Base-by-base conservation (phyloP, 169 alveolate genomes). In the Cryptosporidium bovis region DNA sequence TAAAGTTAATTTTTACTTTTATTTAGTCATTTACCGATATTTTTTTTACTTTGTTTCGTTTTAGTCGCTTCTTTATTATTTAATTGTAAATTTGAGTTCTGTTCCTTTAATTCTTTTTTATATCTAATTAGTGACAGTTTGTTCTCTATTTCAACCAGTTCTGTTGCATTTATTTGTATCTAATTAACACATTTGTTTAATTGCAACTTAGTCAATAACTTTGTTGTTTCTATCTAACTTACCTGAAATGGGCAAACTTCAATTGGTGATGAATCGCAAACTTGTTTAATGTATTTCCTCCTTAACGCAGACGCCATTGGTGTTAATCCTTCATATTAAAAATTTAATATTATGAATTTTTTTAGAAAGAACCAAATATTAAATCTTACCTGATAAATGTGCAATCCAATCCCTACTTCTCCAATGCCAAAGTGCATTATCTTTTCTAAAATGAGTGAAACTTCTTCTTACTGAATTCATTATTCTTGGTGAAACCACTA, bases 321-420 rank as follows among this genome's bases (percentile, higher is more conserved):
- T 10, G 90, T 83, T 13, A 83, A 66, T 3, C 90, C 87, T 77
- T 3, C 7, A 34, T n/a, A 8, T 18, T 24, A 36, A 36, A 12
- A n/a, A 65, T 18, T 55, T 69, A 53, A 18, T 53, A 18, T 31
- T 51, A 55, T 36, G 4, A 51, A 36, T 66, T 48, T 62, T 27
- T 62, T 27, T 27, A 0, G 2, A 55, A 55, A 10, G 68, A n/a
- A 34, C n/a, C 15, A 33, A 40, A 65, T 64, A 10, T 29, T 20
- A 24, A 65, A 66, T 27, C 83, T 53, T 18, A 77, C 87, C 90
- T 65, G 90, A 83, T 31, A 83, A 65, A 83, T 83, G 90, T 5
- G 90, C 90, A 48, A 83, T 65, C 90, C 82, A 64, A 51, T 83
- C 90, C n/a, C 90, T 84, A 31, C 69, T 44, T 71, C 83, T 67